Percentiles rank a stretch among this genome's conserved stretches.
phyloP scores from a whole-genome alignment of 495 filamentous ascomycete genomes.

The Daldinia bambusicola region DNA sequence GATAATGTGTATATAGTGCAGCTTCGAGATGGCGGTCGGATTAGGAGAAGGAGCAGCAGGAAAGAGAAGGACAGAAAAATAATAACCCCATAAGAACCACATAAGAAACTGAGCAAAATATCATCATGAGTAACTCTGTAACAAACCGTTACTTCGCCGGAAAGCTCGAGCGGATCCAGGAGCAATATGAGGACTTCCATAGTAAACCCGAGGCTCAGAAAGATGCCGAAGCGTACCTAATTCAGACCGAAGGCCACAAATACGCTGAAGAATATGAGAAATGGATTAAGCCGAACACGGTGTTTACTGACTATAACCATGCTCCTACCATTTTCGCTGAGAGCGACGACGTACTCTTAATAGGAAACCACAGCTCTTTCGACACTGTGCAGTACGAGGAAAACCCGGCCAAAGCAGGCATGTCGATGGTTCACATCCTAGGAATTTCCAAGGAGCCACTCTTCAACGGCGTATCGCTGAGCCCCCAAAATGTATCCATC shows the following conservation, averaged over 20 bases:
- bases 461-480: conserved; percentile 50
- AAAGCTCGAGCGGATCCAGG: conserved; percentile 15
- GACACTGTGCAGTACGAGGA: conserved; percentile 44
- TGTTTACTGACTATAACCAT: conserved; percentile 17
- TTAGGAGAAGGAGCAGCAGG: background rate
- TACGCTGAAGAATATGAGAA: conserved; percentile 12
- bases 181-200: conserved; percentile 18
- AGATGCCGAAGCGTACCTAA: conserved; percentile 25
- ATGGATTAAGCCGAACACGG: conserved; percentile 28
- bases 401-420: conserved; percentile 40
- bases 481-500: conserved; percentile 20
- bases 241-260: conserved; percentile 4
- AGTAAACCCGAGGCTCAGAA: background rate
- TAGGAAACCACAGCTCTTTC: conserved; percentile 48
- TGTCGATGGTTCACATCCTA: conserved; percentile 47
- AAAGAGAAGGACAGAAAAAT: background rate
- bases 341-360: conserved; percentile 38
- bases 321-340: conserved; percentile 30
- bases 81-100: background rate
- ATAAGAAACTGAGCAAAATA: conserved; percentile 6
- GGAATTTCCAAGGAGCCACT: conserved; percentile 46
- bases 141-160: conserved; percentile 23
- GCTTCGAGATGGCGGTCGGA: background rate
- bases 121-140: background rate
- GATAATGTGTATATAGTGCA: background rate